Percentiles rank a stretch among this genome's conserved stretches.
Evolutionary conservation across 106 monocot species (phyloP).

Genomic region (Hemerocallis citrina): DNA sequence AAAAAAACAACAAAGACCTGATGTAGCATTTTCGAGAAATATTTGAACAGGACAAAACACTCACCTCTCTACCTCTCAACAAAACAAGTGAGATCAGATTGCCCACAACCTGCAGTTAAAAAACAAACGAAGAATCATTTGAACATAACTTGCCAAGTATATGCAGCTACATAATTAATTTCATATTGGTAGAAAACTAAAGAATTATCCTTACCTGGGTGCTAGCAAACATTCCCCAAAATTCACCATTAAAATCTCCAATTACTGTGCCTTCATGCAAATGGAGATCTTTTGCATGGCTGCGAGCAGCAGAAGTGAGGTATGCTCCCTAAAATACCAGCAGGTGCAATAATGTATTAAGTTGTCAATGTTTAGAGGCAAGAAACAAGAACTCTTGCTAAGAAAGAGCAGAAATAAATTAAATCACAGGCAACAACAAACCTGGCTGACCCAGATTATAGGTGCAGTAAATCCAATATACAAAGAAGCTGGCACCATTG

Average conservation of each 20-base stretch:
- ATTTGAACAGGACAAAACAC: constrained; percentile 5
- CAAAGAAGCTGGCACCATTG: constrained; percentile 89
- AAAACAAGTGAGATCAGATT: constrained; percentile 80
- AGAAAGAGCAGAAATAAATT: background rate
- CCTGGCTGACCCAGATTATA: constrained; percentile 97
- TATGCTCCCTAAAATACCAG: constrained; percentile 59
- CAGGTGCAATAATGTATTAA: background rate
- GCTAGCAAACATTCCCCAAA: constrained; percentile 88
- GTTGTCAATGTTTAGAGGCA: background rate
- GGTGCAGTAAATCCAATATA: constrained; percentile 95
- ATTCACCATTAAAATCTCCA: constrained; percentile 93
- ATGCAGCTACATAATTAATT: no score
- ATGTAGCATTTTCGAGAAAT: background rate
- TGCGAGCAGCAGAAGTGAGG: constrained; percentile 71
- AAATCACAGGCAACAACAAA: constrained; percentile 4
- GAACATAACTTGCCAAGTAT: no score
- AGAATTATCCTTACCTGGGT: constrained; percentile 53
- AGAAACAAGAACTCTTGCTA: background rate
- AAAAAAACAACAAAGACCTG: no score
- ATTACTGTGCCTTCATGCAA: constrained; percentile 80
- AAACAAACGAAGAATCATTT: background rate
- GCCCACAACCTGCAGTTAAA: constrained; percentile 59
- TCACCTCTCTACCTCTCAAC: constrained; percentile 55
- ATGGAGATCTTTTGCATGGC: constrained; percentile 68
- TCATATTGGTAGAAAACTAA: no score